A percentile compares a stretch with the other conserved stretches of the same genome.
These are phyloP conservation scores for Alternaria postmessia DNA, from an alignment of 2,329 filamentous ascomycete genomes.

Conservation along the genomic window DNA sequence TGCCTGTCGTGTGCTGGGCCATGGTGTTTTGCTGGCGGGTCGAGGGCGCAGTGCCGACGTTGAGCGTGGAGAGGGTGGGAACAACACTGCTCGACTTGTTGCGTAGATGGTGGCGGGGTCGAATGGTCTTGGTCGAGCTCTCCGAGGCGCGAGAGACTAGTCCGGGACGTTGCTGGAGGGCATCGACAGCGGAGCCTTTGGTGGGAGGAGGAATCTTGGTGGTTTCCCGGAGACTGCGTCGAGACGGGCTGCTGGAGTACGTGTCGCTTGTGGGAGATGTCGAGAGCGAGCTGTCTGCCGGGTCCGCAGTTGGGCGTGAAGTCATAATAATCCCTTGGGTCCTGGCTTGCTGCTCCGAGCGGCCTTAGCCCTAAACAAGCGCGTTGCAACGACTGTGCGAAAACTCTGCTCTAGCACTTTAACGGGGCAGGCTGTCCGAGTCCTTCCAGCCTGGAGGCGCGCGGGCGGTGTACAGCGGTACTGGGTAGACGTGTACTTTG, in stretches of 20 bases:
- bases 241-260: conserved; percentile 25
- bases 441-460: conserved; percentile 30
- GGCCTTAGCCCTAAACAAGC: conserved; percentile 46
- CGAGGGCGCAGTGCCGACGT: conserved; percentile 39
- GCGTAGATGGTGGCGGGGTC: conserved; percentile 41
- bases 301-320: conserved; percentile 39
- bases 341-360: conserved; percentile 39
- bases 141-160: conserved; percentile 45
- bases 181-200: conserved; percentile 38
- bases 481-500: conserved; percentile 25
- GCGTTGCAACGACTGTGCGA: conserved; percentile 37
- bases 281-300: conserved; percentile 26
- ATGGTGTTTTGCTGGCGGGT: conserved; percentile 42
- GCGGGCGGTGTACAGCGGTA: conserved; percentile 40
- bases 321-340: conserved; percentile 46
- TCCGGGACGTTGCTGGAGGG: conserved; percentile 38
- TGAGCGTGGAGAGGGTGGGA: conserved; percentile 54
- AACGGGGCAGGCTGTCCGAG: conserved; percentile 46
- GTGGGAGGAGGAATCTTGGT: conserved; percentile 27
- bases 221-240: conserved; percentile 23
- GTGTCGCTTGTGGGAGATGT: conserved; percentile 21
- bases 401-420: conserved; percentile 45
- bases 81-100: conserved; percentile 55
- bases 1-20: conserved; percentile 49
- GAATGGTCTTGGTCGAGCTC: conserved; percentile 36